Percentiles rank a stretch among this genome's conserved stretches.
phyloP scores from a whole-genome alignment of 2,329 filamentous ascomycete species.

The Apiospora rasikravindrae region DNA sequence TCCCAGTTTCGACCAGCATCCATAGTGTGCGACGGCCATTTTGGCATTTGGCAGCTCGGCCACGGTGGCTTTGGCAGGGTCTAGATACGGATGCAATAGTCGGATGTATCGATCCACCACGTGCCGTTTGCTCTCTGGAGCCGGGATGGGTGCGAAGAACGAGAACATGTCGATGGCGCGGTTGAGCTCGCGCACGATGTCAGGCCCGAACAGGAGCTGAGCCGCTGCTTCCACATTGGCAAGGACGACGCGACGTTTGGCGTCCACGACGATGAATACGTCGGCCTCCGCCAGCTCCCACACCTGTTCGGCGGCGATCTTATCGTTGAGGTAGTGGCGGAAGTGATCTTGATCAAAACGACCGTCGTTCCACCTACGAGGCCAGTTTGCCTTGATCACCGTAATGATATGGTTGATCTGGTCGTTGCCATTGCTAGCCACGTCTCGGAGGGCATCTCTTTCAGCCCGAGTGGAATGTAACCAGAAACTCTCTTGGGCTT shows the following conservation, averaged over 20 bases:
- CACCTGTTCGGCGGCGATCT: not conserved
- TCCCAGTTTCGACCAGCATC: constrained; percentile 23
- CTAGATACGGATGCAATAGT: constrained; percentile 23
- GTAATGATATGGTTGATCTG: not conserved
- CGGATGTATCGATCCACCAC: constrained; percentile 26
- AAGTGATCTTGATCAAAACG: constrained; percentile 8
- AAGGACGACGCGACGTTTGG: constrained; percentile 23
- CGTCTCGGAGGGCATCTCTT: not conserved
- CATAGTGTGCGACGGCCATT: constrained; percentile 26
- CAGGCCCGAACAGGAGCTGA: constrained; percentile 23
- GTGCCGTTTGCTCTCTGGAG: constrained; percentile 22
- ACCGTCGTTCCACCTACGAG: not conserved
- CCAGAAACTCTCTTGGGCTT: not conserved
- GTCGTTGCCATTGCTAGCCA: not conserved
- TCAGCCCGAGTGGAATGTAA: not conserved
- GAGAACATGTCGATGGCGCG: constrained; percentile 23
- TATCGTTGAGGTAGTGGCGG: not conserved
- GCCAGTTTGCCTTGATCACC: constrained; percentile 5
- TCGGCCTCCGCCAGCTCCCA: constrained; percentile 1
- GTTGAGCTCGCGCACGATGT: constrained; percentile 1
- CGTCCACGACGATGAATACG: constrained; percentile 19
- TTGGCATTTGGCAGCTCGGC: constrained; percentile 24
- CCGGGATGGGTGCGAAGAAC: constrained; percentile 23
- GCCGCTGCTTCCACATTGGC: constrained; percentile 24
- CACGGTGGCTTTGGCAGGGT: constrained; percentile 24